Evolutionary conservation across 805 yeast genomes (phyloP), one percentile per base, ranked within the genome.

Genomic region (Barnettozyma siamensis): DNA sequence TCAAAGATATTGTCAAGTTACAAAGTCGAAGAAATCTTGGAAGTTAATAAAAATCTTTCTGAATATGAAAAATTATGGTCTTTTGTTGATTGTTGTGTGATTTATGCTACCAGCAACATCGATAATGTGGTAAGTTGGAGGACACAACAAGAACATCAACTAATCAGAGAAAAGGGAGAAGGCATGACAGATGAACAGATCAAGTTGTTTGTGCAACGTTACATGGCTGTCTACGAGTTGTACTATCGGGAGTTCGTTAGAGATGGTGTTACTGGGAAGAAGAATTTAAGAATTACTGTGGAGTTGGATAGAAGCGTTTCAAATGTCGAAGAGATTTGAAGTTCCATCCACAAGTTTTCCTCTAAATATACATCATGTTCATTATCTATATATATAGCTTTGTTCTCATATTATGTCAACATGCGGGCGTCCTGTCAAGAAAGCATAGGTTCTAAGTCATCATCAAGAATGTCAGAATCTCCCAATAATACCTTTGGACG

Each of bases 101-200:
- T 73, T 37, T 61, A 88, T 35, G 70, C 75, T 23, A 81, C 96
- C 0, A 64, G 67, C 34, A 65, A 73, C 46, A 66, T 88, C 33
- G 56, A 67, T 18, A 78, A 77, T 52, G 88, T 89, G 4, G 83
- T 80, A 58, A 57, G 56, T 8, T 91, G 98, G 98, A 71, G 98
- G 45, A 59, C 72, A 5, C 76, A 55, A 41, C 79, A 74, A 54
- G 96, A 88, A 53, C 81, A 80, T 43, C 72, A 65, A 2, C 61
- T 87, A 51, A 75, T 80, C 10, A 38, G 42, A 15, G 39, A 46
- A 9, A 67, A 60, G 19, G 96, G 95, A 0, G 39, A 51, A 1
- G 98, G 98, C 0, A 89, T 93, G 98, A 62, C 81, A 2, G 93
- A 85, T 50, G 69, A 57, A 1, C 73, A 82, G 51, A 96, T 91